A percentile compares a stretch with the other conserved stretches of the same genome.
phyloP scores from a whole-genome alignment of 2,329 filamentous ascomycete species.

The Chaetomiaceae sp. region DNA sequence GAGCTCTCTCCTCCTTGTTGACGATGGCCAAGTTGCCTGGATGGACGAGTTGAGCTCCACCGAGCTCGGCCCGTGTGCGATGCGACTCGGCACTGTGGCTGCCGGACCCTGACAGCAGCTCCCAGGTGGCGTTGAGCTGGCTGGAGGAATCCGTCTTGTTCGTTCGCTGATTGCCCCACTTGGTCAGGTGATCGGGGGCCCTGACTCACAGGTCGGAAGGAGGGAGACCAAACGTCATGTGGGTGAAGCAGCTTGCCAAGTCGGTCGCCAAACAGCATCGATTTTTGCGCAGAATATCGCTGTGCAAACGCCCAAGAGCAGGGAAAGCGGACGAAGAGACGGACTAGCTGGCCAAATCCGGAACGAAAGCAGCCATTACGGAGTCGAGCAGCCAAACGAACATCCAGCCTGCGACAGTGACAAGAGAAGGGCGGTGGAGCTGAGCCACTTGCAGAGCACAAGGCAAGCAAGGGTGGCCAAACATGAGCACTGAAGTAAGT shows the following conservation, averaged over 20 bases:
- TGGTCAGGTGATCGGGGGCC: conserved; percentile 24
- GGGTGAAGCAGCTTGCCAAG: conserved; percentile 10
- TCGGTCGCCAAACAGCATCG: conserved; percentile 3
- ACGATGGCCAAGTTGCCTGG: neutral
- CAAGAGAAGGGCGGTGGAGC: conserved; percentile 20
- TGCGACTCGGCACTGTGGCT: conserved; percentile 5
- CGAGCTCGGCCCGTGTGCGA: conserved; percentile 7
- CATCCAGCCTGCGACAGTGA: neutral
- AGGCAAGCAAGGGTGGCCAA: conserved; percentile 25
- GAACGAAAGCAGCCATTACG: neutral
- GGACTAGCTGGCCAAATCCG: neutral
- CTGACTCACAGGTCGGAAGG: conserved; percentile 27
- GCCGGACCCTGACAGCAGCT: conserved; percentile 6
- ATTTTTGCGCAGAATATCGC: conserved; percentile 3
- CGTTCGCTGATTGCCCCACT: conserved; percentile 14
- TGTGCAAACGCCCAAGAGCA: conserved; percentile 4
- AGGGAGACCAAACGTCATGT: conserved; percentile 21
- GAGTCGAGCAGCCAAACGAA: neutral
- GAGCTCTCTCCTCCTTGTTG: conserved; percentile 3
- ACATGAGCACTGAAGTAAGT: conserved; percentile 34
- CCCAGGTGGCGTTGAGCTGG: neutral
- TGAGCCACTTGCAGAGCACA: conserved; percentile 13
- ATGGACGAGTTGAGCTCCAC: neutral
- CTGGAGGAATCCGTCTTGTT: no score
- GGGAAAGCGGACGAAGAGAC: neutral